phyloP scores from a whole-genome alignment of 345 rosid species.

The rapeseed (Brassica napus) region DNA sequence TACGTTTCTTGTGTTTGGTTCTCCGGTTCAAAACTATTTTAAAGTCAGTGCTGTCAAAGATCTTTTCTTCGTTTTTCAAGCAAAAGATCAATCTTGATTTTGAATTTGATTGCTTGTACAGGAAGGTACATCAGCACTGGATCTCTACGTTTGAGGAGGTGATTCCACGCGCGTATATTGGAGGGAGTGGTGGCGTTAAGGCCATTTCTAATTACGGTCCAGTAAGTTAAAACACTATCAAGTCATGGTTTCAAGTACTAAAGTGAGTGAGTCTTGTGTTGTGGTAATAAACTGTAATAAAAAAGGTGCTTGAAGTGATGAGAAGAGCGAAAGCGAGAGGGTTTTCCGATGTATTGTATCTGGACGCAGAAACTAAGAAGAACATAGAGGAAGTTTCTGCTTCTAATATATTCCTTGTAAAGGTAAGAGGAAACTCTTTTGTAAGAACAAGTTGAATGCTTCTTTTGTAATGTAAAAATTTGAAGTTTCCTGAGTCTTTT shows the following conservation, averaged over 20 bases:
- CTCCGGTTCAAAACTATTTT: constrained; percentile 83
- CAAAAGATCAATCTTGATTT: constrained; percentile 7
- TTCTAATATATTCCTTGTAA: constrained; percentile 75
- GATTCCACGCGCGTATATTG: constrained; percentile 56
- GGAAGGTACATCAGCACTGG: constrained; percentile 60
- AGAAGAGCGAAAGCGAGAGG: constrained; percentile 70
- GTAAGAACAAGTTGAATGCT: background rate
- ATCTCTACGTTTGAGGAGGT: constrained; percentile 64
- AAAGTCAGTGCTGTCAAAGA: constrained; percentile 45
- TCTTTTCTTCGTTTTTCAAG: background rate
- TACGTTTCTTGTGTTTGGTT: constrained; percentile 68
- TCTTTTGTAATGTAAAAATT: background rate
- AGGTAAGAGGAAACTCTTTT: constrained; percentile 44
- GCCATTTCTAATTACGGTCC: constrained; percentile 65
- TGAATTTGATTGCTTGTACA: constrained; percentile 29
- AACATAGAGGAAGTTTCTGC: constrained; percentile 85
- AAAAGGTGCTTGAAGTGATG: constrained; percentile 67
- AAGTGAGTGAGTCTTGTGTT: constrained; percentile 5
- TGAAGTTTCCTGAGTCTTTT: constrained; percentile 10
- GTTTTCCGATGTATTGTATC: constrained; percentile 80
- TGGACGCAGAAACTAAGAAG: constrained; percentile 65
- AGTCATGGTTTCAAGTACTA: background rate
- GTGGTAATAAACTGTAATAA: background rate
- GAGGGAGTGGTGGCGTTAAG: constrained; percentile 77
- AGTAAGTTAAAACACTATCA: constrained; percentile 44